Evolutionary conservation across 2,329 filamentous ascomycete genomes (phyloP).

Genomic region (Emericellopsis cladophorae): DNA sequence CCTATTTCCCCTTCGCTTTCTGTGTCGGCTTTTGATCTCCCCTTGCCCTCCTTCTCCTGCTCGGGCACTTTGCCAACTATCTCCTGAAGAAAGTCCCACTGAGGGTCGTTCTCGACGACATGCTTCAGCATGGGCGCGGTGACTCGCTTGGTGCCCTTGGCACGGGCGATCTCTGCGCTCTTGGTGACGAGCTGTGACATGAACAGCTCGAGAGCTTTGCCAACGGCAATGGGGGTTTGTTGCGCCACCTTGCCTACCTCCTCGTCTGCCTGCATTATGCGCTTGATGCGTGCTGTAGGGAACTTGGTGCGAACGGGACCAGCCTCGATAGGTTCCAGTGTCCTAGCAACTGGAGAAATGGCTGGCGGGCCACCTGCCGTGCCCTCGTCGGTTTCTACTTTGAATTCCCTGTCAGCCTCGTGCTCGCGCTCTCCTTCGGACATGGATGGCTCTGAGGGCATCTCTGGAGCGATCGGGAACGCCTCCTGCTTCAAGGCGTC

Average conservation of each 20-base stretch:
- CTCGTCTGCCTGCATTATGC: slow-evolving; percentile 98
- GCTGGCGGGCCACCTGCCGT: too few species aligned
- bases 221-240: slow-evolving; percentile 90
- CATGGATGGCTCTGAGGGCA: too few species aligned
- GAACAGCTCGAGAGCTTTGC: slow-evolving; percentile 91
- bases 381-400: too few species aligned
- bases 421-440: too few species aligned
- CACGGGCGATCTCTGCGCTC: slow-evolving; percentile 71
- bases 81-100: slow-evolving; percentile 87
- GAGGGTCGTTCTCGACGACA: slow-evolving; percentile 75
- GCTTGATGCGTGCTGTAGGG: slow-evolving; percentile 92
- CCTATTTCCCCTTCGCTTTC: slow-evolving; percentile 41
- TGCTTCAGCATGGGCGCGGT: slow-evolving; percentile 85
- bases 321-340: slow-evolving; percentile 29
- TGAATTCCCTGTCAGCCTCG: too few species aligned
- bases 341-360: too few species aligned
- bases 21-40: slow-evolving; percentile 27
- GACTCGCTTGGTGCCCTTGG: slow-evolving; percentile 78
- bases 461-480: background rate
- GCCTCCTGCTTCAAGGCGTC: background rate
- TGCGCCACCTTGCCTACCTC: slow-evolving; percentile 98
- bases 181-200: slow-evolving; percentile 92
- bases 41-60: slow-evolving; percentile 36
- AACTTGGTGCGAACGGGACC: slow-evolving; percentile 89
- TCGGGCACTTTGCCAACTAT: slow-evolving; percentile 72